Evolutionary conservation across 1,139 yeast genomes (phyloP), one percentile per base, ranked within the genome.

Genomic region (Pichia norvegensis): DNA sequence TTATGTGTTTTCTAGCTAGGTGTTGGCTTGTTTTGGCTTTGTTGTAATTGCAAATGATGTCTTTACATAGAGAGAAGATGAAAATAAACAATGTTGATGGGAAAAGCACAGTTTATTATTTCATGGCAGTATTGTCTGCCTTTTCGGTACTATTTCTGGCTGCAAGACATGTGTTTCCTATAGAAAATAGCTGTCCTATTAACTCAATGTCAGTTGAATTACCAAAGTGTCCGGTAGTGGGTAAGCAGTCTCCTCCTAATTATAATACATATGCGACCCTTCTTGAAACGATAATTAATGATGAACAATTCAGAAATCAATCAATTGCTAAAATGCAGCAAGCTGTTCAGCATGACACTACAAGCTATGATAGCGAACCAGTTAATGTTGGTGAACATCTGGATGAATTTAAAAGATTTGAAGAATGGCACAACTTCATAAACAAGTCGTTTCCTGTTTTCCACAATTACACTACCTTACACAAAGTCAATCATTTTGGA

Each of bases 401-500:
- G 0, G 60, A 63, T 25, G 53, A 56, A 23, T 69, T 72, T 67
- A 54, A 57, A 21, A 54, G 61, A 36, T 81, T 83, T 55, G 58
- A 59, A 33, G 60, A 67, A n/a, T 75, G 85, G 54, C 85, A 81
- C 52, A 55, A 65, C 13, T 82, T 73, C 57, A 67, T 85, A 52
- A 67, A 69, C 45, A 50, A 64, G 23, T 69, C 82, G 0, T 85
- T 81, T 66, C 92, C 94, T 1, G 53, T 67, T 40, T 74, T 83
- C 16, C 75, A 77, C 57, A 53, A 66, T 37, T 57, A 69, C 21
- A 62, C 80, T 47, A 67, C 69, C 44, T 67, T 79, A 29, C 79
- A 78, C 42, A 70, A 67, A 33, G 79, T 85, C 44, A 85, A 85
- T 58, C 72, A 77, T 33, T 74, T 78, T 52, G 92, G 88, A 1